These are phyloP conservation scores for Phytophthora podocarpi DNA, from an alignment of 352 stramenopile species.

Conservation along the genomic window DNA sequence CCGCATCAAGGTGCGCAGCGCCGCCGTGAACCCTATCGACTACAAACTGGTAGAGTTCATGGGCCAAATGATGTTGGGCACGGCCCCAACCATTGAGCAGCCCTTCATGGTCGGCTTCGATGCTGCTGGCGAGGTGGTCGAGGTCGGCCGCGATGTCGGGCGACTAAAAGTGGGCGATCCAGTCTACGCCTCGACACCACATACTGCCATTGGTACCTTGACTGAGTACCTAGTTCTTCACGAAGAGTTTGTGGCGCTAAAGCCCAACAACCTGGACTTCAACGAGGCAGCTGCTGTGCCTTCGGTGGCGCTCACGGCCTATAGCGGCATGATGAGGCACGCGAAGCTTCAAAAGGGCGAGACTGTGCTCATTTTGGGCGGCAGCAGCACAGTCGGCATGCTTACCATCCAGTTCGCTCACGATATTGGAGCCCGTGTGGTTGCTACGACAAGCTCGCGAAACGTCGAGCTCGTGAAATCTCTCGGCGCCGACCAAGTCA, in stretches of 20 bases:
- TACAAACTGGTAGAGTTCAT: slow-evolving; percentile 47
- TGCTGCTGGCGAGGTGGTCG: slow-evolving; percentile 34
- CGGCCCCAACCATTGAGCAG: slow-evolving; percentile 19
- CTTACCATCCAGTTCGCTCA: slow-evolving; percentile 57
- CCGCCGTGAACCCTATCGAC: slow-evolving; percentile 67
- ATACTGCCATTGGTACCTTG: slow-evolving; percentile 19
- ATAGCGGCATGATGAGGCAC: slow-evolving; percentile 25
- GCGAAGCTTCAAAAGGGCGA: slow-evolving; percentile 21
- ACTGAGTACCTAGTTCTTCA: slow-evolving; percentile 39
- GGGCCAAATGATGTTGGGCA: slow-evolving; percentile 21
- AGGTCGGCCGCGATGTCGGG: slow-evolving; percentile 35
- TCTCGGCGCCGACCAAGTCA: slow-evolving; percentile 47
- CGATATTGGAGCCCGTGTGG: slow-evolving; percentile 21
- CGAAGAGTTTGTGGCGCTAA: slow-evolving; percentile 27
- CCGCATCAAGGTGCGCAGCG: slow-evolving; percentile 56
- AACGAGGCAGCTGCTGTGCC: slow-evolving; percentile 36
- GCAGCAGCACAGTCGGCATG: slow-evolving; percentile 52
- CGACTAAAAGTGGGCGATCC: slow-evolving; percentile 30
- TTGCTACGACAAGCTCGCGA: slow-evolving; percentile 25
- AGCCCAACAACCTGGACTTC: slow-evolving; percentile 46
- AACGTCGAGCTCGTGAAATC: slow-evolving; percentile 45
- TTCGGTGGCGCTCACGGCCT: slow-evolving; percentile 27
- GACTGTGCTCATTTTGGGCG: slow-evolving; percentile 50
- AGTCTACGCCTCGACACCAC: slow-evolving; percentile 26
- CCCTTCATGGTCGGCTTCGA: slow-evolving; percentile 46